A percentile compares a stretch with the other conserved stretches of the same genome.
phyloP scores from a whole-genome alignment of 2,329 filamentous ascomycete genomes.

The Diaporthe capsici region DNA sequence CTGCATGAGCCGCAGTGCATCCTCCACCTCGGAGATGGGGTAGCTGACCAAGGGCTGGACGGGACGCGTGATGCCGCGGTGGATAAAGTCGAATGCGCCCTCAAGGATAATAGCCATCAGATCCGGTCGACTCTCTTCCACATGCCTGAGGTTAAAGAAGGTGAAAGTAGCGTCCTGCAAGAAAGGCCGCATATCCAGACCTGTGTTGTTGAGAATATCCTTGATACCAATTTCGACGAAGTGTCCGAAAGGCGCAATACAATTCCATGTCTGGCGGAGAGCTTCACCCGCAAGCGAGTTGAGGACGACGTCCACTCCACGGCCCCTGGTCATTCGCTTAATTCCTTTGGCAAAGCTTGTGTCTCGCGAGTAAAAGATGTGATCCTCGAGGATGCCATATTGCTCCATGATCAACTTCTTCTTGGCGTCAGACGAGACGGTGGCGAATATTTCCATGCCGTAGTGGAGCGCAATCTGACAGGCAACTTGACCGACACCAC shows the following conservation, averaged over 20 bases:
- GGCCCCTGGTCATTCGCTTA: slow-evolving; percentile 45
- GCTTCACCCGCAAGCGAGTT: slow-evolving; percentile 43
- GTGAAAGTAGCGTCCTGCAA: slow-evolving; percentile 44
- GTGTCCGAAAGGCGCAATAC: slow-evolving; percentile 39
- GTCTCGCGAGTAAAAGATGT: slow-evolving; percentile 48
- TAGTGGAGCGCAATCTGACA: slow-evolving; percentile 36
- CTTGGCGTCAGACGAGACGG: slow-evolving; percentile 34
- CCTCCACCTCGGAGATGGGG: slow-evolving; percentile 46
- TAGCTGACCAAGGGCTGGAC: slow-evolving; percentile 42
- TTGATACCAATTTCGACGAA: slow-evolving; percentile 42
- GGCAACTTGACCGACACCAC: slow-evolving; percentile 40
- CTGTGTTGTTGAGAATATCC: slow-evolving; percentile 47
- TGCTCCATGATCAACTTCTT: slow-evolving; percentile 28
- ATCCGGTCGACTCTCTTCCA: not conserved
- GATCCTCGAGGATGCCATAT: slow-evolving; percentile 44
- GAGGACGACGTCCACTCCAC: not conserved
- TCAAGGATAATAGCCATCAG: not conserved
- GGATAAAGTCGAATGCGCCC: not conserved
- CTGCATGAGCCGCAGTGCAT: slow-evolving; percentile 56
- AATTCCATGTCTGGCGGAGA: slow-evolving; percentile 45
- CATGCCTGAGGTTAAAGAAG: slow-evolving; percentile 51
- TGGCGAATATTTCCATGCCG: slow-evolving; percentile 41
- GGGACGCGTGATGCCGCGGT: not conserved
- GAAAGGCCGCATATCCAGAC: slow-evolving; percentile 52
- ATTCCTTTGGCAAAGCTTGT: slow-evolving; percentile 48